Conservation (phyloP, 139 green algal genomes). For the Picochlorum sp. region DNA sequence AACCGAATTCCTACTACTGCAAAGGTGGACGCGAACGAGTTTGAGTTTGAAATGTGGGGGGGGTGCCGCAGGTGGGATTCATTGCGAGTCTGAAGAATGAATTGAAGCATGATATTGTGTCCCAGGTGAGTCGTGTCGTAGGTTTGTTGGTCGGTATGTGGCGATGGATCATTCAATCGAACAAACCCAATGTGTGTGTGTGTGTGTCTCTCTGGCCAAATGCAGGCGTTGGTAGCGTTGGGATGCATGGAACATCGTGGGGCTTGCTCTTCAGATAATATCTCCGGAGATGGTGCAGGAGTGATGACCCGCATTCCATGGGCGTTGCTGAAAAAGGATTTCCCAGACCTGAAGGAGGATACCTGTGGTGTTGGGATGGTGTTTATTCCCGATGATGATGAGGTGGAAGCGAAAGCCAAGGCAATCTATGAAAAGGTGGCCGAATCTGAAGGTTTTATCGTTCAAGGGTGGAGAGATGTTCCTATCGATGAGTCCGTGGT, state of each 20-base stretch:
- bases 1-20: too few relatives aligned
- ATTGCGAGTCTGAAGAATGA: slow-evolving; percentile 89
- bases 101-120: slow-evolving; percentile 77
- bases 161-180: too few relatives aligned
- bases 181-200: too few relatives aligned
- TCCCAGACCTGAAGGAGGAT: slow-evolving; percentile 36
- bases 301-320: slow-evolving; percentile 98
- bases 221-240: slow-evolving; percentile 78
- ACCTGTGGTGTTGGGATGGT: slow-evolving; percentile 89
- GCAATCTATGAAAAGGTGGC: slow-evolving; percentile 65
- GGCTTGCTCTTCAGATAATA: slow-evolving; percentile 90
- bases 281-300: slow-evolving; percentile 93
- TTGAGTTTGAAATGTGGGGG: too few relatives aligned
- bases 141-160: neutral
- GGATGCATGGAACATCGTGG: slow-evolving; percentile 99
- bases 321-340: slow-evolving; percentile 72
- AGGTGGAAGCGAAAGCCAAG: slow-evolving; percentile 48
- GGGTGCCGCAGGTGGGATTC: slow-evolving; percentile 74
- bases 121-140: slow-evolving; percentile 46
- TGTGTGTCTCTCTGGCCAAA: too few relatives aligned
- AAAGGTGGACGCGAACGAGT: too few relatives aligned
- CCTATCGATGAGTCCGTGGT: slow-evolving; percentile 78
- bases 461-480: slow-evolving; percentile 90
- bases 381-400: slow-evolving; percentile 89
- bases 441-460: slow-evolving; percentile 60